These are phyloP conservation scores for Avena insularis DNA, from an alignment of 176 grass and related monocot genomes.

Conservation along the genomic window DNA sequence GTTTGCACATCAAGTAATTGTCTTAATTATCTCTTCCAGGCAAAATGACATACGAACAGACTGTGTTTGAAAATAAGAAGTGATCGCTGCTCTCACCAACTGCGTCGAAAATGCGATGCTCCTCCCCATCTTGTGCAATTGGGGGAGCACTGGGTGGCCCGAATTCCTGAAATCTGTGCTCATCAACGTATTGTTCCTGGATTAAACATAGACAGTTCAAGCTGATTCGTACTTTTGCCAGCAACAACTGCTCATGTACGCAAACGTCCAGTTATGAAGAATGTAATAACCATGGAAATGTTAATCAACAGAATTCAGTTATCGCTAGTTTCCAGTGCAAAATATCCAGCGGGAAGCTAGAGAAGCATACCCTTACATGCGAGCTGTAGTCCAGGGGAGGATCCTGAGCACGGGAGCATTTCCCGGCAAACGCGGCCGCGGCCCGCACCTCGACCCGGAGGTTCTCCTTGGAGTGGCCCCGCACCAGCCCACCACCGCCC, in stretches of 20 bases:
- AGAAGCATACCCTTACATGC: slow-evolving; percentile 43
- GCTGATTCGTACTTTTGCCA: background rate
- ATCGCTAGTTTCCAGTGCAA: background rate
- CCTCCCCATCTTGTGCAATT: slow-evolving; percentile 58
- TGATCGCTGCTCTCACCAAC: slow-evolving; percentile 45
- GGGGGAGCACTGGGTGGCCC: slow-evolving; percentile 88
- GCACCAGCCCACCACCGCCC: slow-evolving; percentile 47
- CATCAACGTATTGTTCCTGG: slow-evolving; percentile 55
- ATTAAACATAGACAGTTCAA: slow-evolving; percentile 18
- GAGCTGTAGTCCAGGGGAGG: slow-evolving; percentile 30
- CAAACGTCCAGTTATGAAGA: slow-evolving; percentile 19
- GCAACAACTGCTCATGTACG: background rate
- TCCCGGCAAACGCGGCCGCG: slow-evolving; percentile 21
- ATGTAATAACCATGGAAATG: background rate
- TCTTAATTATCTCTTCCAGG: slow-evolving; percentile 20
- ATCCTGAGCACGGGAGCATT: slow-evolving; percentile 17
- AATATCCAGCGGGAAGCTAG: background rate
- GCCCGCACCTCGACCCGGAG: slow-evolving; percentile 62
- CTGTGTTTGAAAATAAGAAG: background rate
- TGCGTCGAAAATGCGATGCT: slow-evolving; percentile 41
- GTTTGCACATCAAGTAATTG: slow-evolving; percentile 13
- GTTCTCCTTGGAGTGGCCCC: slow-evolving; percentile 82
- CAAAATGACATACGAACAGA: background rate
- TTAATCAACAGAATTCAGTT: background rate
- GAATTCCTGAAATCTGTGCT: slow-evolving; percentile 38